Conservation (phyloP, 352 stramenopile genomes). For the Pythium insidiosum region DNA sequence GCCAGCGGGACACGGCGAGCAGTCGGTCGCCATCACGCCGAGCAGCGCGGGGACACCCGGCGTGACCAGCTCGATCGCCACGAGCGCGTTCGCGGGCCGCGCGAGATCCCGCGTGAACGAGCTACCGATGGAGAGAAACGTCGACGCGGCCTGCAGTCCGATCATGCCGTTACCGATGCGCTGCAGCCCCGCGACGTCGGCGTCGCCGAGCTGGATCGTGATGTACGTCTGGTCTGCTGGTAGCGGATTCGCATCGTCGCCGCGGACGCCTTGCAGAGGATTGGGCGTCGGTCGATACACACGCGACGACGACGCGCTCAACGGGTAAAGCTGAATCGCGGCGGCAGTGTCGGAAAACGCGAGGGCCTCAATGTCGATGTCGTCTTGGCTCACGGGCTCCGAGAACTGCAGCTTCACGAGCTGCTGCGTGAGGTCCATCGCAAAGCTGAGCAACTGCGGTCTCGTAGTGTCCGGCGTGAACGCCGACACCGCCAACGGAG, state of each 20-base stretch:
- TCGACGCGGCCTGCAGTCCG: constrained; percentile 31
- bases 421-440: constrained; percentile 35
- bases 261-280: constrained; percentile 31
- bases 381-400: constrained; percentile 40
- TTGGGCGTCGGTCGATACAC: constrained; percentile 45
- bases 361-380: constrained; percentile 23
- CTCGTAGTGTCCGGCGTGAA: constrained; percentile 38
- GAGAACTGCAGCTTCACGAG: constrained; percentile 66
- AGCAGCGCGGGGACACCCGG: constrained; percentile 13
- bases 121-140: constrained; percentile 32
- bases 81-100: constrained; percentile 24
- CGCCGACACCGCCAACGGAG: constrained; percentile 17
- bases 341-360: constrained; percentile 30
- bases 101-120: constrained; percentile 43
- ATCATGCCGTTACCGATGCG: constrained; percentile 36
- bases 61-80: constrained; percentile 6
- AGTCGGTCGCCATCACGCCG: constrained; percentile 34
- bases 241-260: constrained; percentile 34
- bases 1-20: constrained; percentile 30
- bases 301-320: constrained; percentile 27
- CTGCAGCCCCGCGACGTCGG: constrained; percentile 29
- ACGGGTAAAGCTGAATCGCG: constrained; percentile 20
- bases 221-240: constrained; percentile 55
- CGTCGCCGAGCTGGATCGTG: constrained; percentile 32
- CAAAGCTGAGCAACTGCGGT: constrained; percentile 46